Percentiles rank a stretch among this genome's conserved stretches.
Conservation (phyloP, 2,329 filamentous ascomycete genomes). For the Paraphaeosphaeria sporulosa region DNA sequence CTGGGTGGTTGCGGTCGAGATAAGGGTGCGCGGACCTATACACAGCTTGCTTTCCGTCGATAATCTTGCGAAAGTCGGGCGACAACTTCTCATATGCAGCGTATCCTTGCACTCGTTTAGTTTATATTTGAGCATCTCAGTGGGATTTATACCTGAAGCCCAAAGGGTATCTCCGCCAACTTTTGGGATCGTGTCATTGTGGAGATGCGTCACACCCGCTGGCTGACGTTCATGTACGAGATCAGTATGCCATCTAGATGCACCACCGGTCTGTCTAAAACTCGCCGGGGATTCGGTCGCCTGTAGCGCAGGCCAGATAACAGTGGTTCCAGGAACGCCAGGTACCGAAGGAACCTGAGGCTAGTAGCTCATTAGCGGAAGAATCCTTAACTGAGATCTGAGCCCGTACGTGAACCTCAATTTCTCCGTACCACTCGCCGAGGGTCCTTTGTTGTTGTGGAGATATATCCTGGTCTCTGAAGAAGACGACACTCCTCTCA, state of each 20-base stretch:
- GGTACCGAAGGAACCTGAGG: conserved; percentile 76
- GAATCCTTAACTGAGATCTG: neutral
- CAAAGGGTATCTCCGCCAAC: conserved; percentile 76
- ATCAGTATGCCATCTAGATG: conserved; percentile 74
- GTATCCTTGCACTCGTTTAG: conserved; percentile 50
- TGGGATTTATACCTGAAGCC: conserved; percentile 60
- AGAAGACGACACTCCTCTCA: conserved; percentile 57
- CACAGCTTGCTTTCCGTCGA: conserved; percentile 71
- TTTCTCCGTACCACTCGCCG: conserved; percentile 55
- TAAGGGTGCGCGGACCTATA: conserved; percentile 73
- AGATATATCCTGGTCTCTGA: conserved; percentile 58
- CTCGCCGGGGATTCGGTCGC: conserved; percentile 67
- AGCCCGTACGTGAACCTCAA: conserved; percentile 71
- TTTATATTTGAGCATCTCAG: neutral
- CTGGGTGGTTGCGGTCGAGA: conserved; percentile 68
- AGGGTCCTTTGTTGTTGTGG: conserved; percentile 42
- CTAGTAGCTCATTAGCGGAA: conserved; percentile 46
- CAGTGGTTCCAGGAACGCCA: conserved; percentile 67
- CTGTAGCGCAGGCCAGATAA: conserved; percentile 74
- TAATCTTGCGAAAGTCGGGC: conserved; percentile 72
- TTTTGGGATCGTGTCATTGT: conserved; percentile 72
- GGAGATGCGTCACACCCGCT: conserved; percentile 73
- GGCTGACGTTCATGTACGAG: conserved; percentile 76
- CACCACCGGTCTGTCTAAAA: conserved; percentile 73
- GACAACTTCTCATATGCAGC: conserved; percentile 76